Evolutionary conservation across 2,329 filamentous ascomycete species (phyloP).

Genomic region (Scedosporium minutisporum): DNA sequence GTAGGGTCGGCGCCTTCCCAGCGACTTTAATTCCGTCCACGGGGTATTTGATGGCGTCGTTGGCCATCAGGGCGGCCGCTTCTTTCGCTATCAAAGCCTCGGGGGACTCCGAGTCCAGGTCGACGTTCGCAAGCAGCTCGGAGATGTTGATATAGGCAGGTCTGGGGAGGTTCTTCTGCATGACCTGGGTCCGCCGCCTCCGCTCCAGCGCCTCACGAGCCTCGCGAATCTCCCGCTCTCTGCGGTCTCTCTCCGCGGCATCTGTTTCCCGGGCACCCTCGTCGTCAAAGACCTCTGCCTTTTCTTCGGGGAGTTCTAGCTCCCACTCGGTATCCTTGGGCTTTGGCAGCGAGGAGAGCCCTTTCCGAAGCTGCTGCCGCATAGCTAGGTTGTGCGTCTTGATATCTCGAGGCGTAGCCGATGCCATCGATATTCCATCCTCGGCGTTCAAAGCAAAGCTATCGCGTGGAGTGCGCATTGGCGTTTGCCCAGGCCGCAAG

Average conservation of each 20-base stretch:
- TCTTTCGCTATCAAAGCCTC: conserved; percentile 65
- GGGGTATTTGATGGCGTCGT: conserved; percentile 69
- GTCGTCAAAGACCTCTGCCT: conserved; percentile 32
- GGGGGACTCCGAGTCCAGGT: conserved; percentile 48
- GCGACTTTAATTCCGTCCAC: conserved; percentile 57
- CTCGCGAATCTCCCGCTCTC: conserved; percentile 64
- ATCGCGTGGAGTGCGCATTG: conserved; percentile 80
- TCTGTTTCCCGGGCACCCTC: conserved; percentile 41
- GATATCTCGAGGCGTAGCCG: conserved; percentile 68
- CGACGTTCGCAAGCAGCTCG: conserved; percentile 38
- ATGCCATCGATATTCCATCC: conserved; percentile 56
- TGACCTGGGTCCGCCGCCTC: conserved; percentile 78
- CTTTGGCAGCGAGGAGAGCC: conserved; percentile 76
- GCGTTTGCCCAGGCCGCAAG: conserved; percentile 64
- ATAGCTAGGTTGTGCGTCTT: conserved; percentile 60
- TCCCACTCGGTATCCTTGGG: conserved; percentile 94
- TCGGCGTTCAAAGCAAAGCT: conserved; percentile 73
- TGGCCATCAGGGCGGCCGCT: conserved; percentile 67
- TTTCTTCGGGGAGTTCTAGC: conserved; percentile 79
- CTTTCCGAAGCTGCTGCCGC: conserved; percentile 58
- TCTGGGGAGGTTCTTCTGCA: conserved; percentile 74
- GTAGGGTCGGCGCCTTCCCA: conserved; percentile 49
- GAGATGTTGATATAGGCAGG: conserved; percentile 64
- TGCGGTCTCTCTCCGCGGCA: conserved; percentile 65
- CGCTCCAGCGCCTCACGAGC: conserved; percentile 70